A percentile compares a stretch with the other conserved stretches of the same genome.
Conservation (phyloP, 1,139 yeast species). For the Saccharomycopsis hybrid region DNA sequence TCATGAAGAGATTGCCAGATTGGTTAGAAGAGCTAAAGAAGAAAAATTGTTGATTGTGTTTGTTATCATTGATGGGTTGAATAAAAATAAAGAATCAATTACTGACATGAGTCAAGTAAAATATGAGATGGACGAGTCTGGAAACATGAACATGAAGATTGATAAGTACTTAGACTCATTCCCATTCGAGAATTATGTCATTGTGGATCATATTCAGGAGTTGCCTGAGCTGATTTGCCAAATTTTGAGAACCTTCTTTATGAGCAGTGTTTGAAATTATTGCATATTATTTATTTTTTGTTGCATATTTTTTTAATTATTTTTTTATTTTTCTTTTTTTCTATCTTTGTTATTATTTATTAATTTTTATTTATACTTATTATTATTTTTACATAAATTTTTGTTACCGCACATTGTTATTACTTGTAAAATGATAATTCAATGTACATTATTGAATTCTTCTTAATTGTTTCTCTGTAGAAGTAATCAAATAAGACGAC, state of each 20-base stretch:
- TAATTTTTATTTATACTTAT: background rate
- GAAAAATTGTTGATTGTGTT: conserved; percentile 92
- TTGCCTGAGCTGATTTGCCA: conserved; percentile 87
- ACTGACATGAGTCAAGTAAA: conserved; percentile 92
- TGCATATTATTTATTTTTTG: background rate
- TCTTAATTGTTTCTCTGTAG: too few species aligned
- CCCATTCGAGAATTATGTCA: conserved; percentile 96
- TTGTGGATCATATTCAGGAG: conserved; percentile 82
- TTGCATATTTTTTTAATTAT: background rate
- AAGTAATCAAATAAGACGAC: too few species aligned
- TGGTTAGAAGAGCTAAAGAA: conserved; percentile 89
- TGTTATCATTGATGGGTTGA: conserved; percentile 87
- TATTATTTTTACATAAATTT: background rate
- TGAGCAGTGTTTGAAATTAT: conserved; percentile 16
- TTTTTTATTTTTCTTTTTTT: conserved; percentile 1
- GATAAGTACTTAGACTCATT: conserved; percentile 84
- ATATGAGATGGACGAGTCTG: conserved; percentile 62
- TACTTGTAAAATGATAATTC: too few species aligned
- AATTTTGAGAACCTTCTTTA: conserved; percentile 86
- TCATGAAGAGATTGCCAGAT: conserved; percentile 71
- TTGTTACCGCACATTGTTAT: too few species aligned
- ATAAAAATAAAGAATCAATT: conserved; percentile 68
- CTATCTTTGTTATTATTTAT: background rate
- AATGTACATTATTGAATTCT: too few species aligned
- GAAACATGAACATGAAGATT: conserved; percentile 68